Base-by-base conservation (phyloP, 2,329 filamentous ascomycete species). In the Sporothrix schenckii region DNA sequence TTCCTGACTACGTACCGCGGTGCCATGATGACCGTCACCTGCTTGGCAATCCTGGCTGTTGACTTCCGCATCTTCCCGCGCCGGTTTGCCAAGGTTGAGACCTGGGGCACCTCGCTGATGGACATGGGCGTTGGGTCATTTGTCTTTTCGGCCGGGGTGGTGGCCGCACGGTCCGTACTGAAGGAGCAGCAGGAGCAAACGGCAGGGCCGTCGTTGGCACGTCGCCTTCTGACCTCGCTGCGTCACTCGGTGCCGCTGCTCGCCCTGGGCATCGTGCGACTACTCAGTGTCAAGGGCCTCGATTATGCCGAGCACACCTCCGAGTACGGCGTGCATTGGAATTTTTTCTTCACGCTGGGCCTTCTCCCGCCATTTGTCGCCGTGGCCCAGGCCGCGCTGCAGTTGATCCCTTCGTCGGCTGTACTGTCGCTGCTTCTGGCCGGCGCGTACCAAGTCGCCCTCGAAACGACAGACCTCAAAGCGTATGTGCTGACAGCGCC, bases 61-160 rank as follows among this genome's bases (percentile, higher is more conserved):
- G 95, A 99, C 80, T 99, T 99, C 78, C 89, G 86, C 21, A 85
- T 97, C 71, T 99, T 99, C 76, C 95, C 95, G 2, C 88, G 95
- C 39, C 90, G 95, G 44, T 98, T 98, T 78, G 95, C 93, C 70
- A 99, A 99, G 82, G 95, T 97, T 2, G 95, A 99, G 81, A 97
- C 92, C n/a, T 99, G 95, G 93, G 95, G 95, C 69, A 97, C 94
- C 1, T 98, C 94, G n/a, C 83, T 99, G 72, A 99, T 99, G 95
- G 95, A 99, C 78, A 85, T 98, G 76, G 95, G 95, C 65, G 95
- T 99, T 63, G 95, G 95, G 39, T 97, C 94, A 14, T 99, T 99
- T 81, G 95, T 99, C 76, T 99, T 97, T 80, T 93, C 93, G 2
- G 92, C 91, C 19, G 95, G 95, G 27, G 83, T 97, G 47, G 93